A percentile compares a stretch with the other conserved stretches of the same genome.
phyloP scores from a whole-genome alignment of 2,329 filamentous ascomycete genomes.

The Pyrenophora seminiperda region DNA sequence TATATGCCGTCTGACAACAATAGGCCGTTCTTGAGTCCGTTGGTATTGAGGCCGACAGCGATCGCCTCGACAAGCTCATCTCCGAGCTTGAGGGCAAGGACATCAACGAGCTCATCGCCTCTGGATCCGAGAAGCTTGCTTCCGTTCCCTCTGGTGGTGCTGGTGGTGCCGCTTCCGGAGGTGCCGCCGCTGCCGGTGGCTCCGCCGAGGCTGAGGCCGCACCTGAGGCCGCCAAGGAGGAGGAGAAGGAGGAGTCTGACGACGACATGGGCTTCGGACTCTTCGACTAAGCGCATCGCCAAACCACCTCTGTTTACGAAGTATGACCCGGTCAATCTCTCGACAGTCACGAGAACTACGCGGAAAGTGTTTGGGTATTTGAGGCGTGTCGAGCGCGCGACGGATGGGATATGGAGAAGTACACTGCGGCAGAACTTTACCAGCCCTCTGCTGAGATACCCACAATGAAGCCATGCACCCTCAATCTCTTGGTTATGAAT shows the following conservation, averaged over 20 bases:
- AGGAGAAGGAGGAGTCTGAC: slow-evolving; percentile 78
- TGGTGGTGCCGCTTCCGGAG: slow-evolving; percentile 68
- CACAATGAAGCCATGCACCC: slow-evolving; percentile 47
- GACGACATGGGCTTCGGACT: slow-evolving; percentile 78
- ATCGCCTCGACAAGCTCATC: slow-evolving; percentile 85
- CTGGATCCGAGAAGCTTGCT: slow-evolving; percentile 91
- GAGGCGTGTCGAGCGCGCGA: slow-evolving; percentile 46
- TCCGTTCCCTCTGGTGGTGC: slow-evolving; percentile 94
- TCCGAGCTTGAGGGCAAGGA: slow-evolving; percentile 89
- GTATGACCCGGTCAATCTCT: slow-evolving; percentile 37
- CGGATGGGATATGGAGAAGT: slow-evolving; percentile 30
- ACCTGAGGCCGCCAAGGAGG: slow-evolving; percentile 68
- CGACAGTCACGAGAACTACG: slow-evolving; percentile 41
- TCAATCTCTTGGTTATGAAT: slow-evolving; percentile 9
- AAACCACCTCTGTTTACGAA: slow-evolving; percentile 30
- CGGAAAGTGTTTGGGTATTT: slow-evolving; percentile 40
- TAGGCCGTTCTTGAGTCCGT: slow-evolving; percentile 89
- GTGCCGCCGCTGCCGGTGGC: slow-evolving; percentile 69
- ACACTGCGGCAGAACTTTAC: slow-evolving; percentile 23
- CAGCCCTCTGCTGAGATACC: slow-evolving; percentile 36
- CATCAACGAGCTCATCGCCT: slow-evolving; percentile 92
- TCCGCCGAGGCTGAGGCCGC: slow-evolving; percentile 53
- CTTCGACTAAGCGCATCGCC: slow-evolving; percentile 61
- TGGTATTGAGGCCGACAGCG: slow-evolving; percentile 87
- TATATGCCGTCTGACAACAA: slow-evolving; percentile 13